Evolutionary conservation across 345 rosid genomes (phyloP), one percentile per base, ranked within the genome.

Genomic region (Hypericum androsaemum): DNA sequence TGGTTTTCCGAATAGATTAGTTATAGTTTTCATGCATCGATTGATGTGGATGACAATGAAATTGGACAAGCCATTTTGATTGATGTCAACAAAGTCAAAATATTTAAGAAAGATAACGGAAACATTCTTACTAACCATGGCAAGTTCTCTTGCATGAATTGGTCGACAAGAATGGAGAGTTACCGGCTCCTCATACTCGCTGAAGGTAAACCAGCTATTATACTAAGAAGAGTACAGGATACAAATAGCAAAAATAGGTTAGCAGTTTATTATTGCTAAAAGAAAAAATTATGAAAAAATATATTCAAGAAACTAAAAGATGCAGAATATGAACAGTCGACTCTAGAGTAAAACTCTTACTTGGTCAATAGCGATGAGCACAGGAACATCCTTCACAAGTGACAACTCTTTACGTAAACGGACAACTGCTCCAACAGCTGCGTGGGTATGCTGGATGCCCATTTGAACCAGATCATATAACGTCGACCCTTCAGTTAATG

Each of bases 141-240:
- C 70, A 66, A 92, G 86, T 67, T 92, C 90, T 72, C 77, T 78
- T 61, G 97, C 94, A 71, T 92, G 98, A 41, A 92, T 64, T 12
- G 81, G 88, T 46, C 77, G 71, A 64, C 76, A 63, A 63, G 97
- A 85, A 52, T 79, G 86, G 43, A 78, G 63, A 45, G 86, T 77
- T 41, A 77, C 76, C 28, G 97, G 83, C 77, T 88, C 98, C 64
- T 85, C 94, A 61, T 78, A 83, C 74, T 83, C 86, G 32, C 97
- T 92, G 80, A 92, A 92, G 15, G 97, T 83, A 67, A 92, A 92
- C 98, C 98, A 92, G 59, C 59, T 92, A 57, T 83, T 85, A 54
- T 88, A 92, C 98, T 88, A 88, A 51, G 58, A 72, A 39, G 61
- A 56, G 59, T 56, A 48, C 6, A 53, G 65, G 15, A 51, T 14